phyloP scores from a whole-genome alignment of 345 rosid genomes.

The Turnera subulata region DNA sequence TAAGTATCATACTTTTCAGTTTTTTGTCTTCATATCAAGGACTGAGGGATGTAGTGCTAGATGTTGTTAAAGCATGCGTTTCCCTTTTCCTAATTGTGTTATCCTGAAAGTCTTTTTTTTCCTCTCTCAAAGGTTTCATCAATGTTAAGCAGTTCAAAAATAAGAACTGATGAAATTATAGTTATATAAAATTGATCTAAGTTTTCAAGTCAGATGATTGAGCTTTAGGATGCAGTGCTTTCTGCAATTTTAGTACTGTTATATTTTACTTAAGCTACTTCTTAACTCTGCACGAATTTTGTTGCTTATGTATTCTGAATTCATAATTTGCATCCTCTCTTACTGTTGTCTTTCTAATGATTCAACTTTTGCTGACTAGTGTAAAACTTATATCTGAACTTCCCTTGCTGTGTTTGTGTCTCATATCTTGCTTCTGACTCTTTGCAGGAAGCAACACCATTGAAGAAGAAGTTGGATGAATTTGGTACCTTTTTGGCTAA shows the following conservation, averaged over 20 bases:
- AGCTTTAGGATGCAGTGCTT: background rate
- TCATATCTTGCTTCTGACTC: constrained; percentile 17
- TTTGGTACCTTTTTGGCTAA: constrained; percentile 97
- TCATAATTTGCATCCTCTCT: no score
- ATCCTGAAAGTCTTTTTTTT: background rate
- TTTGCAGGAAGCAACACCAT: constrained; percentile 87
- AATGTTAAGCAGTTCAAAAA: background rate
- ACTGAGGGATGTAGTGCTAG: background rate
- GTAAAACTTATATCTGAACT: background rate
- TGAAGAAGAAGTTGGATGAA: constrained; percentile 97
- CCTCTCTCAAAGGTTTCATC: background rate
- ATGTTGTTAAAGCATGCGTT: background rate
- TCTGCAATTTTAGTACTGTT: constrained; percentile 3
- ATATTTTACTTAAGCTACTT: background rate
- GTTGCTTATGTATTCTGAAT: background rate
- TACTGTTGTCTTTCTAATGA: no score
- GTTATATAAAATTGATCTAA: background rate
- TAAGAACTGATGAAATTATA: background rate
- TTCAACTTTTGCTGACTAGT: background rate
- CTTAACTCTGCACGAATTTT: background rate
- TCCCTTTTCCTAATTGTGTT: no score
- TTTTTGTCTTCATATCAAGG: background rate
- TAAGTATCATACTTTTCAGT: constrained; percentile 32
- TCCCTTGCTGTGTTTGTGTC: background rate
- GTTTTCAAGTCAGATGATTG: constrained; percentile 2